phyloP scores from a whole-genome alignment of 176 grass and related monocot genomes.

The Oryza australiensis region DNA sequence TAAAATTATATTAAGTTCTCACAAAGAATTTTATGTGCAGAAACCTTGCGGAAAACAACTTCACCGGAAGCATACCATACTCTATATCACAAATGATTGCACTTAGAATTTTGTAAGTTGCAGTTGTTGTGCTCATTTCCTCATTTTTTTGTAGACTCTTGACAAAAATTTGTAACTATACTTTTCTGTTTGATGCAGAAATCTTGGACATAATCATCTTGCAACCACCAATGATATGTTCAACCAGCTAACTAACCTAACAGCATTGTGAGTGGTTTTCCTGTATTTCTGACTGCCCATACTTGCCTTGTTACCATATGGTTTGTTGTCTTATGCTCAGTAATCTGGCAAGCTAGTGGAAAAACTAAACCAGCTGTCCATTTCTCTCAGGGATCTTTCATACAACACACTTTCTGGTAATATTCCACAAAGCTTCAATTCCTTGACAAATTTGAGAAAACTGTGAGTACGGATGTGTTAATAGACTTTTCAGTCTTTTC shows the following conservation, averaged over 20 bases:
- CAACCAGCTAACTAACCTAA: conserved; percentile 56
- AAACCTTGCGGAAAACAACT: conserved; percentile 78
- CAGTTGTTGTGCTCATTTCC: neutral
- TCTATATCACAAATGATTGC: conserved; percentile 65
- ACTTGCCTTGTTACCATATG: neutral
- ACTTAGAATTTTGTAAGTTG: conserved; percentile 70
- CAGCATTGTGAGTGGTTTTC: conserved; percentile 63
- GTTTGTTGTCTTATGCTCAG: neutral
- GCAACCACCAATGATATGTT: conserved; percentile 72
- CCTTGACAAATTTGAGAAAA: conserved; percentile 63
- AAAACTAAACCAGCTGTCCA: conserved; percentile 28
- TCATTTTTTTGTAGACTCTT: conserved; percentile 26
- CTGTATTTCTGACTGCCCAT: conserved; percentile 17
- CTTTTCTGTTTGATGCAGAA: conserved; percentile 45
- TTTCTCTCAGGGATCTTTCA: conserved; percentile 73
- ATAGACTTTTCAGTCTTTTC: neutral
- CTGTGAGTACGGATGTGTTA: conserved; percentile 59
- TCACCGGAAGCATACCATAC: conserved; percentile 66
- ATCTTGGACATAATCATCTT: conserved; percentile 80
- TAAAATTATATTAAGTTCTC: conserved; percentile 3
- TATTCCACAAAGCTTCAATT: conserved; percentile 76
- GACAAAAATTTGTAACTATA: conserved; percentile 15
- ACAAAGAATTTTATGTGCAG: conserved; percentile 48
- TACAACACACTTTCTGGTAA: conserved; percentile 68
- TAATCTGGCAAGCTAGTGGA: conserved; percentile 6